Percentiles rank a stretch among this genome's conserved stretches.
Conservation (phyloP, 1,284 basidiomycete genomes). For the Schizophyllum amplum region DNA sequence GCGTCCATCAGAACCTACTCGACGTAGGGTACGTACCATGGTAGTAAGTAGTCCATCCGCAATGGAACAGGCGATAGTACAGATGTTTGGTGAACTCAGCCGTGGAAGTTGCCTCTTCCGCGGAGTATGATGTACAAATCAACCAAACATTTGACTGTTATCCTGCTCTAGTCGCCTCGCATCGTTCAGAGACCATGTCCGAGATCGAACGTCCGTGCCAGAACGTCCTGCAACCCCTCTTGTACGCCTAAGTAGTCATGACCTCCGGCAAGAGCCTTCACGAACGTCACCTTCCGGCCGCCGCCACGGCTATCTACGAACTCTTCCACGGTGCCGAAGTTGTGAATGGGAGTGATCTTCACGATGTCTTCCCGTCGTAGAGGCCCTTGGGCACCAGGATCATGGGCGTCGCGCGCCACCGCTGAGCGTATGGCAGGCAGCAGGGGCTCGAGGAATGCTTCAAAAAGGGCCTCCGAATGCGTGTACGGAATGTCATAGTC, state of each 20-base stretch:
- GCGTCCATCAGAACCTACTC: no score
- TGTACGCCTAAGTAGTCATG: constrained; percentile 60
- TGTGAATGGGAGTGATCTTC: constrained; percentile 34
- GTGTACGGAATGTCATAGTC: constrained; percentile 76
- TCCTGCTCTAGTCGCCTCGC: no score
- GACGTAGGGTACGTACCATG: no score
- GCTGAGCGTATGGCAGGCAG: constrained; percentile 38
- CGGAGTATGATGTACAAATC: no score
- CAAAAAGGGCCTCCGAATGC: constrained; percentile 72
- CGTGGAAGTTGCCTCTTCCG: background rate
- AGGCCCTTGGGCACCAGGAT: background rate
- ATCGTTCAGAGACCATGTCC: background rate
- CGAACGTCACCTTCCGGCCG: constrained; percentile 40
- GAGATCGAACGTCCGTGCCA: constrained; percentile 40
- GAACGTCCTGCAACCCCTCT: constrained; percentile 68
- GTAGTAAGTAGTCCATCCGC: no score
- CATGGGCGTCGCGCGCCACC: constrained; percentile 22
- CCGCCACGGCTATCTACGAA: constrained; percentile 33
- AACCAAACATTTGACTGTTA: no score
- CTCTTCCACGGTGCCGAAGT: constrained; percentile 52
- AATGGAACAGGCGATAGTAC: no score
- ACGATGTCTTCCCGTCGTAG: constrained; percentile 36
- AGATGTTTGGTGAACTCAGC: no score
- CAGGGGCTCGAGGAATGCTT: constrained; percentile 55
- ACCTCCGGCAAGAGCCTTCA: constrained; percentile 55